A percentile compares a stretch with the other conserved stretches of the same genome.
phyloP scores from a whole-genome alignment of 805 yeast genomes.

The Yarrowia bubula region DNA sequence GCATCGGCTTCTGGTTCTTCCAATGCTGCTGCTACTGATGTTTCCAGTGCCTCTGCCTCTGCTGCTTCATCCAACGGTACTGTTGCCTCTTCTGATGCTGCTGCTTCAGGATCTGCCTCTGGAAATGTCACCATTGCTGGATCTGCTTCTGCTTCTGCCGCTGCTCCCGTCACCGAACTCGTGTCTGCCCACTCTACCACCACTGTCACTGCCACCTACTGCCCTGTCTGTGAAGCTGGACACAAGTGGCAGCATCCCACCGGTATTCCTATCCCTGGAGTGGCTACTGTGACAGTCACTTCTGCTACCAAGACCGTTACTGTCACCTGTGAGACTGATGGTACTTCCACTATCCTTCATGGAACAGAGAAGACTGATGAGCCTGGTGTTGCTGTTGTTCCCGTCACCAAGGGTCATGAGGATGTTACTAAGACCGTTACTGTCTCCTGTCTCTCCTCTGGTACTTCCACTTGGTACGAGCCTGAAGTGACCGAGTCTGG shows the following conservation, averaged over 20 bases:
- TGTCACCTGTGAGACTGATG: slow-evolving; percentile 12
- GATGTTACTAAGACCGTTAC: neutral
- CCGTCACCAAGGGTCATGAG: neutral
- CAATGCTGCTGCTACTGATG: neutral
- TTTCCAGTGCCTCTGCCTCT: too few species aligned
- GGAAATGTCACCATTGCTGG: too few species aligned
- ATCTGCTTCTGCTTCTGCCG: too few species aligned
- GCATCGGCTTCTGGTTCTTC: neutral
- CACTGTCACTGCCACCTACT: slow-evolving; percentile 15
- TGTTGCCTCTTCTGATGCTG: too few species aligned
- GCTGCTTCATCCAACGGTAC: too few species aligned
- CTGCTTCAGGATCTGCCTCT: too few species aligned
- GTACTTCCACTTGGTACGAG: neutral
- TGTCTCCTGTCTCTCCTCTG: neutral
- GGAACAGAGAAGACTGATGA: neutral
- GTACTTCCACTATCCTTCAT: neutral
- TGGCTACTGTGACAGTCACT: neutral
- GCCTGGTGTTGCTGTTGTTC: neutral
- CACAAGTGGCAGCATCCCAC: slow-evolving; percentile 8
- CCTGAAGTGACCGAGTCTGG: neutral
- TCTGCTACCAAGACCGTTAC: slow-evolving; percentile 3
- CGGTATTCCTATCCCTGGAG: neutral
- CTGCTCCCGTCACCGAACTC: too few species aligned
- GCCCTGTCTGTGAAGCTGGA: slow-evolving; percentile 3
- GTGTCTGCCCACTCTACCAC: neutral